phyloP scores from a whole-genome alignment of 202 grass and related monocot species.

The Miscanthus sacchariflorus region DNA sequence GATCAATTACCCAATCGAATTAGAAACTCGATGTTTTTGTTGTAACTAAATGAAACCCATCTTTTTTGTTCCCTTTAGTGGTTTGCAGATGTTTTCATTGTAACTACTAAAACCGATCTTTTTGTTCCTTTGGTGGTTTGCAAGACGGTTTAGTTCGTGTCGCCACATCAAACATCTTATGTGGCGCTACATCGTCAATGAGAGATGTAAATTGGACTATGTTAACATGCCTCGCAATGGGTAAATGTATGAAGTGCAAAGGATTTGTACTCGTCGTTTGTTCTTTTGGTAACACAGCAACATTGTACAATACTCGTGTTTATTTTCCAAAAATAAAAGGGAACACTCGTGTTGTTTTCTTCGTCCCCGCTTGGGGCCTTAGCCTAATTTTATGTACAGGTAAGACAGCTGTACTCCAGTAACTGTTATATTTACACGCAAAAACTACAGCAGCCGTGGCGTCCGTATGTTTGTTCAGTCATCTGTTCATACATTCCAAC shows the following conservation, averaged over 20 bases:
- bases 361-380: slow-evolving; percentile 6
- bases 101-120: too few relatives aligned
- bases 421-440: slow-evolving; percentile 51
- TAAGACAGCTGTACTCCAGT: slow-evolving; percentile 42
- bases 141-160: too few relatives aligned
- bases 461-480: slow-evolving; percentile 16
- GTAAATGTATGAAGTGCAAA: not conserved
- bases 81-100: too few relatives aligned
- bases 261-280: not conserved
- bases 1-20: too few relatives aligned
- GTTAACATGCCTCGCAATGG: not conserved
- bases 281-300: not conserved
- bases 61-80: too few relatives aligned
- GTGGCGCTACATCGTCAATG: too few relatives aligned
- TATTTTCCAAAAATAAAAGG: not conserved
- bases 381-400: slow-evolving; percentile 46
- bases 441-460: slow-evolving; percentile 34
- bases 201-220: too few relatives aligned
- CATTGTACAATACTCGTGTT: not conserved
- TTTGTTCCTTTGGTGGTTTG: too few relatives aligned
- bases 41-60: too few relatives aligned
- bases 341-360: slow-evolving; percentile 9
- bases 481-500: not conserved
- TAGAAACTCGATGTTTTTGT: too few relatives aligned
- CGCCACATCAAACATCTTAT: too few relatives aligned